phyloP scores from a whole-genome alignment of 2,329 filamentous ascomycete species.

The Acrocalymma vagum region DNA sequence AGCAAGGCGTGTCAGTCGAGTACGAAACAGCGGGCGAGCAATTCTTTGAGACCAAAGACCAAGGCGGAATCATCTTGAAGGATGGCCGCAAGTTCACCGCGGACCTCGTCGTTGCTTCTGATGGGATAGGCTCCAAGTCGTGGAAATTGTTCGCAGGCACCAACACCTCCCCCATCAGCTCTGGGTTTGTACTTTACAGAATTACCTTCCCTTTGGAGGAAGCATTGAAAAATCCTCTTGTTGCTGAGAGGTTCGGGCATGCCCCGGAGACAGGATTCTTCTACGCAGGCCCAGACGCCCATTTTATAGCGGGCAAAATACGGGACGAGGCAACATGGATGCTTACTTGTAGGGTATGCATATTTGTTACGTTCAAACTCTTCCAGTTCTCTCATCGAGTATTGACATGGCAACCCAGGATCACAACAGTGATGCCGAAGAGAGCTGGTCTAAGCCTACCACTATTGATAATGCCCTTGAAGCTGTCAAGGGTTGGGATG shows the following conservation, averaged over 20 bases:
- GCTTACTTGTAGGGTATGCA: no score
- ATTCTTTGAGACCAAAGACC: conserved; percentile 7
- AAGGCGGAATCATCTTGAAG: conserved; percentile 1
- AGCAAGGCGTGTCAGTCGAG: conserved; percentile 6
- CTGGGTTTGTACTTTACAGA: conserved; percentile 5
- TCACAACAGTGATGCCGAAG: no score
- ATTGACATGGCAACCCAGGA: no score
- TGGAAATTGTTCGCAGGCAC: conserved; percentile 7
- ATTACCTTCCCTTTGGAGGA: background rate
- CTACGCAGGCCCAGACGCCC: no score
- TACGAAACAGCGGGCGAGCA: background rate
- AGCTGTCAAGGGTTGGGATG: conserved; percentile 3
- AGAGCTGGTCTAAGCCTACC: no score
- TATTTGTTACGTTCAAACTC: no score
- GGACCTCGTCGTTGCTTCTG: conserved; percentile 13
- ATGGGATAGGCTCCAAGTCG: conserved; percentile 14
- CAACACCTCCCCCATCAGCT: conserved; percentile 6
- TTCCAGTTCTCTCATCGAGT: no score
- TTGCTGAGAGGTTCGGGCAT: conserved; percentile 6
- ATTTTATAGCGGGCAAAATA: no score
- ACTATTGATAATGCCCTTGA: no score
- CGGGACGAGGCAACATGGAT: no score
- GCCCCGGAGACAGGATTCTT: no score
- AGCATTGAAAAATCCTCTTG: conserved; percentile 7
- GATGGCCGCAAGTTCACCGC: conserved; percentile 7